Evolutionary conservation across 2,329 filamentous ascomycete species (phyloP), one percentile per base, ranked within the genome.

Genomic region (Davidsoniella australis): DNA sequence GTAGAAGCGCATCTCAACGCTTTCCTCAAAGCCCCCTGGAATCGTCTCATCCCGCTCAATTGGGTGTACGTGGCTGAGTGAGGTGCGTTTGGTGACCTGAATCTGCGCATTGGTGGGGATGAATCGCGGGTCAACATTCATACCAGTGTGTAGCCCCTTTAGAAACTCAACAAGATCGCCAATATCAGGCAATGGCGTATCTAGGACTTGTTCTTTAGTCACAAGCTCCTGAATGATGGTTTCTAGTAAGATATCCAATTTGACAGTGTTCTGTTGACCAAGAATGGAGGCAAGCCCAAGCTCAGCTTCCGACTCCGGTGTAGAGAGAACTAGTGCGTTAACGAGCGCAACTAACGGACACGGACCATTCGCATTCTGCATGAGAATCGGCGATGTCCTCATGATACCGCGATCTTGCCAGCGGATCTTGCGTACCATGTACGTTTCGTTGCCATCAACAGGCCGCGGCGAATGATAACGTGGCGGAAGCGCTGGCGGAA

Each of bases 91-190:
- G 42, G 71, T 69, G 2, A 69, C 68, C 49, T 58, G 63, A 26
- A 67, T 59, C 17, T 68, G 62, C 12, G 72, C 67, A 6, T 65
- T 60, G 0, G 68, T 71, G 2, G 85, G 73, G 6, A 93, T 72
- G 55, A 94, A 91, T 17, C 83, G 78, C 2, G 91, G 91, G 56
- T 98, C 98, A 51, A 96, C 89, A 58, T 96, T 98, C 85, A 98
- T 94, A 37, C 91, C 91, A 0, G 88, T 96, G 57, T 95, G 86
- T 2, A 98, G 68, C 41, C 85, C 84, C 50, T 91, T 76, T 2
- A 98, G 68, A 59, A 98, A 98, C 5, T 74, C 72, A 61, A 94
- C 94, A 1, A 98, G 70, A 52, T 94, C 88, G 36, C 80, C 75
- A 8, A 96, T 82, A 60, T 96, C 91, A 0, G 89, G 89, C 20